Conservation (phyloP, 1,284 basidiomycete species). For the Naganishia sp. region DNA sequence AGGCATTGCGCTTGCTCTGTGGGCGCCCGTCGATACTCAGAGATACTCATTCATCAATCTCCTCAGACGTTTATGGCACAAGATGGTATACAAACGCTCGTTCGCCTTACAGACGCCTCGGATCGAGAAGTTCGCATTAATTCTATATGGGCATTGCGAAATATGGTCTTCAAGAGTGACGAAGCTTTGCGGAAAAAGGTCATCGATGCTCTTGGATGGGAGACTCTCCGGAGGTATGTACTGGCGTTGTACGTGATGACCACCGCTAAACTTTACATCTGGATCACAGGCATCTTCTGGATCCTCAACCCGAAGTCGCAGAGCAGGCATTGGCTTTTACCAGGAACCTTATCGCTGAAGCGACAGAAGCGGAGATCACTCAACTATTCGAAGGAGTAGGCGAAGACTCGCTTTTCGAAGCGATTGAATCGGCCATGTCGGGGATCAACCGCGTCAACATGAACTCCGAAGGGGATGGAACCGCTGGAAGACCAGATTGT, state of each 20-base stretch:
- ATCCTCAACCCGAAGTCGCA: slow-evolving; percentile 37
- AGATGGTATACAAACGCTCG: slow-evolving; percentile 66
- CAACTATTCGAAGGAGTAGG: slow-evolving; percentile 44
- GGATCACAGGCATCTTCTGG: slow-evolving; percentile 36
- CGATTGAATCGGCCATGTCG: slow-evolving; percentile 35
- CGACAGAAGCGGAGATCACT: slow-evolving; percentile 40
- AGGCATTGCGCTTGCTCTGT: slow-evolving; percentile 5
- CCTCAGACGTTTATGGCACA: slow-evolving; percentile 63
- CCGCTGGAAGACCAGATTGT: slow-evolving; percentile 36
- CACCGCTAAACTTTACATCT: background rate
- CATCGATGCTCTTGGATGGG: slow-evolving; percentile 68
- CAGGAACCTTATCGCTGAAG: slow-evolving; percentile 51
- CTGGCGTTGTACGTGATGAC: too few relatives aligned
- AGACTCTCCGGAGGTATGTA: slow-evolving; percentile 38
- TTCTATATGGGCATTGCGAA: slow-evolving; percentile 79
- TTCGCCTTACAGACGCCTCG: slow-evolving; percentile 60
- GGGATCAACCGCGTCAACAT: slow-evolving; percentile 12
- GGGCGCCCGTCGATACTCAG: background rate
- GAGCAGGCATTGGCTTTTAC: slow-evolving; percentile 47
- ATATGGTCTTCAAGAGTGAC: slow-evolving; percentile 66
- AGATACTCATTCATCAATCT: slow-evolving; percentile 21
- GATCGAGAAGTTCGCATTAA: slow-evolving; percentile 66
- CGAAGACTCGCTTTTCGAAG: slow-evolving; percentile 39
- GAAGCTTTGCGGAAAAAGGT: slow-evolving; percentile 64
- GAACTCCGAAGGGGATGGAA: slow-evolving; percentile 29